These are phyloP conservation scores for Dactylonectria estremocensis DNA, from an alignment of 2,329 filamentous ascomycete genomes.

Conservation along the genomic window DNA sequence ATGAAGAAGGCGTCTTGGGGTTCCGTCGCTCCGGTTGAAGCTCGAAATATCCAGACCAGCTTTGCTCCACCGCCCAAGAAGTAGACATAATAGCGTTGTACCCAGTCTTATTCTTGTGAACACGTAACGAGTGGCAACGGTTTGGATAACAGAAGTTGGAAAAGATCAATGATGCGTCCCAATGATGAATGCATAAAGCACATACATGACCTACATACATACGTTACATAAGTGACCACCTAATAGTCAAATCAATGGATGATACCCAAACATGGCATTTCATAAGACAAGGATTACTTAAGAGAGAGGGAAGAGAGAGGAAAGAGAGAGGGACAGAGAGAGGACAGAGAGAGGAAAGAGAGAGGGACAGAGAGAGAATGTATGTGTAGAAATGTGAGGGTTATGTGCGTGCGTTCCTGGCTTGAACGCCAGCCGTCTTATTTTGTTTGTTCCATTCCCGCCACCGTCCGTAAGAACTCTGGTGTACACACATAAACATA, in stretches of 20 bases:
- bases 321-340: too few species aligned
- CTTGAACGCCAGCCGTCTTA: constrained; percentile 7
- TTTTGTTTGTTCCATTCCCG: constrained; percentile 30
- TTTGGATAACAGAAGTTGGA: background rate
- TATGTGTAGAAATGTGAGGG: too few species aligned
- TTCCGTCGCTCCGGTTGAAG: constrained; percentile 55
- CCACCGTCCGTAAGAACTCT: constrained; percentile 28
- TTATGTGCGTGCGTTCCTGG: constrained; percentile 4
- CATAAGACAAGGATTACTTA: constrained; percentile 7
- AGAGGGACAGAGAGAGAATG: too few species aligned
- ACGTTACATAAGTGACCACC: constrained; percentile 1
- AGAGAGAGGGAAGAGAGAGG: background rate
- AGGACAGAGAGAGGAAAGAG: too few species aligned
- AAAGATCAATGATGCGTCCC: background rate
- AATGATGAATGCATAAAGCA: background rate
- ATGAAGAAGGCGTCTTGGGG: constrained; percentile 40
- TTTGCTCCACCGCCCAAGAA: constrained; percentile 58
- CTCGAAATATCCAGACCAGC: constrained; percentile 54
- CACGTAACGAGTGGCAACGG: background rate
- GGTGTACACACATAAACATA: constrained; percentile 26
- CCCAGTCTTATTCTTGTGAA: constrained; percentile 7
- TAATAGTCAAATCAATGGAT: constrained; percentile 1
- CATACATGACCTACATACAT: background rate
- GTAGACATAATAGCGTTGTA: constrained; percentile 16
- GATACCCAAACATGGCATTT: background rate